Evolutionary conservation across 768 basidiomycete species (phyloP).

Genomic region (Collybia nuda): DNA sequence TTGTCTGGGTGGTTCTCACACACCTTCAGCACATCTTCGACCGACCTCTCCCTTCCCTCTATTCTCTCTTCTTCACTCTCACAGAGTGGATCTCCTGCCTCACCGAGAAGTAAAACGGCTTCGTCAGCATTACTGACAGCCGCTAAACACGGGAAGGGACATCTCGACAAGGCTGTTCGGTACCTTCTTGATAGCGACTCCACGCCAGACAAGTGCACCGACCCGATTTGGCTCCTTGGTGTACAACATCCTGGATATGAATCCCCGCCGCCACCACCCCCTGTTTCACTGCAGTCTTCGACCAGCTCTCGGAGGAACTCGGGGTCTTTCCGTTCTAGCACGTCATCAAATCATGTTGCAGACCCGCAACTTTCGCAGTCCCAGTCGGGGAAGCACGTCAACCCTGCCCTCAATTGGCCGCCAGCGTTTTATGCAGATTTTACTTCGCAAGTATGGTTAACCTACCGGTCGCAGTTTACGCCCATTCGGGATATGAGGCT

Average conservation of each 20-base stretch:
- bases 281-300: slow-evolving; percentile 9
- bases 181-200: slow-evolving; percentile 92
- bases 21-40: slow-evolving; percentile 69
- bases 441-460: slow-evolving; percentile 85
- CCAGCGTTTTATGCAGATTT: slow-evolving; percentile 88
- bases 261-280: slow-evolving; percentile 21
- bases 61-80: slow-evolving; percentile 48
- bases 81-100: slow-evolving; percentile 11
- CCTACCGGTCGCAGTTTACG: slow-evolving; percentile 85
- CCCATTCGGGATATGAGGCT: slow-evolving; percentile 69
- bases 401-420: slow-evolving; percentile 66
- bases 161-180: slow-evolving; percentile 81
- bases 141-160: slow-evolving; percentile 72
- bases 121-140: slow-evolving; percentile 56
- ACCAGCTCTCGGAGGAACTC: slow-evolving; percentile 23
- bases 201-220: slow-evolving; percentile 75
- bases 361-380: slow-evolving; percentile 19
- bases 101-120: slow-evolving; percentile 27
- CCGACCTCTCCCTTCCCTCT: slow-evolving; percentile 67
- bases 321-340: slow-evolving; percentile 42
- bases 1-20: slow-evolving; percentile 83
- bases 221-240: slow-evolving; percentile 90
- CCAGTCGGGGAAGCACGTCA: slow-evolving; percentile 13
- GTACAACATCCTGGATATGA: slow-evolving; percentile 80
- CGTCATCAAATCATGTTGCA: slow-evolving; percentile 28